phyloP scores from a whole-genome alignment of 148 eudicot species.

The Persicaria tinctoria region DNA sequence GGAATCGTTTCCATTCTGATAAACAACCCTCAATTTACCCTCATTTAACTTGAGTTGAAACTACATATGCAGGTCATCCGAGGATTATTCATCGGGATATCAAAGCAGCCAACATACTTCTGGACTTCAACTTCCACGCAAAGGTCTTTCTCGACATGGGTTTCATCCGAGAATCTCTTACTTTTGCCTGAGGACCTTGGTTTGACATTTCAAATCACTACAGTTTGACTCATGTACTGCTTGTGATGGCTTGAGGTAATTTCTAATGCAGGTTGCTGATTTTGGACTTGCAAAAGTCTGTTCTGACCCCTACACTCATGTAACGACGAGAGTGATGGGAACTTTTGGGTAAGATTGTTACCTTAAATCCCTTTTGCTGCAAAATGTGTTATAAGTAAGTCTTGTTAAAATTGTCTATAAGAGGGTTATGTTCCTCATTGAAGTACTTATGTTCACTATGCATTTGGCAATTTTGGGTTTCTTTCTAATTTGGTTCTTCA shows the following conservation, averaged over 20 bases:
- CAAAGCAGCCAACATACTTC: background rate
- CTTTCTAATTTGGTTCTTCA: too few relatives aligned
- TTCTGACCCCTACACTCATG: conserved; percentile 42
- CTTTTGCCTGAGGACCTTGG: background rate
- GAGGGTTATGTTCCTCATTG: too few relatives aligned
- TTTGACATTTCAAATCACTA: background rate
- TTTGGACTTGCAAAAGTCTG: conserved; percentile 72
- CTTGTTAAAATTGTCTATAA: too few relatives aligned
- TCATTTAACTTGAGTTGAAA: too few relatives aligned
- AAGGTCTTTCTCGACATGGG: too few relatives aligned
- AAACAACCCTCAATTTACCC: too few relatives aligned
- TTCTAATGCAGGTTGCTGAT: conserved; percentile 57
- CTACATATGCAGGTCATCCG: background rate
- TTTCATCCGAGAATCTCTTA: background rate
- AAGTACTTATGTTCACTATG: too few relatives aligned
- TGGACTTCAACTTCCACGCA: background rate
- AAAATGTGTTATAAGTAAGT: too few relatives aligned
- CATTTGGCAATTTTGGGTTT: too few relatives aligned
- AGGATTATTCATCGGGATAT: conserved; percentile 4
- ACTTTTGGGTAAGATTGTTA: conserved; percentile 48
- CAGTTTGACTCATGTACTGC: background rate
- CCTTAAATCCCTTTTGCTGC: too few relatives aligned
- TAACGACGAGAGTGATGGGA: conserved; percentile 77
- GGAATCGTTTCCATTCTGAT: background rate
- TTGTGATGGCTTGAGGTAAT: background rate